Conservation (phyloP, 495 filamentous ascomycete species). For the Aspergillus campestris region DNA sequence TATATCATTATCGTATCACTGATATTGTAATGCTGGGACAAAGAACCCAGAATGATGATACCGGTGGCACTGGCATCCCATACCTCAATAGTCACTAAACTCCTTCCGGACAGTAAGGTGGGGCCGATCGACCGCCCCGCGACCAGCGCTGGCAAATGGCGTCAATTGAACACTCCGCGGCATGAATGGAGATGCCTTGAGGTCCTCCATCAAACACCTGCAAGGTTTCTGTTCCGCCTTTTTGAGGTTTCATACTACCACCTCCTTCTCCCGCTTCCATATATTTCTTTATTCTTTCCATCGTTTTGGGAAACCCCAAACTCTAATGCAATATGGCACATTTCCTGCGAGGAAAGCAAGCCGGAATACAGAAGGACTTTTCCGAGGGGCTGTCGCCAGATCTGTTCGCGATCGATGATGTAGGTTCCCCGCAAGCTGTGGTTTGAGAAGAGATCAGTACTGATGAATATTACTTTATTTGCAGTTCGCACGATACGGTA, state of each 20-base stretch:
- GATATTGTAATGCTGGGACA: no score
- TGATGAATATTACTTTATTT: conserved; percentile 15
- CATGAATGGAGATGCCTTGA: background rate
- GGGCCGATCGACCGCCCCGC: conserved; percentile 8
- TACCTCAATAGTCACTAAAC: no score
- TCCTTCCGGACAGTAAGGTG: background rate
- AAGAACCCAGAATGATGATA: no score
- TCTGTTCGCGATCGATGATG: conserved; percentile 74
- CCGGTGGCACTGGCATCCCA: no score
- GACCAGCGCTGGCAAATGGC: background rate
- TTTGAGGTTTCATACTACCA: conserved; percentile 7
- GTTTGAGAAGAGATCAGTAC: conserved; percentile 1
- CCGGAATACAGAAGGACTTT: conserved; percentile 83
- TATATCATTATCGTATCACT: no score
- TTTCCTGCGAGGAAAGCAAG: conserved; percentile 86
- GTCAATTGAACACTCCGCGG: conserved; percentile 2
- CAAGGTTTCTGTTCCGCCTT: conserved; percentile 21
- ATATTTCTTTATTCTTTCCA: conserved; percentile 9
- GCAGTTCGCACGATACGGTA: conserved; percentile 70
- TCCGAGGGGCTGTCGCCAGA: conserved; percentile 68
- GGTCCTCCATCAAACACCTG: background rate
- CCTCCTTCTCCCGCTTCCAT: conserved; percentile 13
- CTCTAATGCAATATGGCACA: conserved; percentile 46
- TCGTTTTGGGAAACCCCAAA: conserved; percentile 21
- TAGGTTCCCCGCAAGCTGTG: conserved; percentile 31